Evolutionary conservation across 306 rosid species (phyloP), one percentile per base, ranked within the genome.

Genomic region (Heteromeles arbutifolia): DNA sequence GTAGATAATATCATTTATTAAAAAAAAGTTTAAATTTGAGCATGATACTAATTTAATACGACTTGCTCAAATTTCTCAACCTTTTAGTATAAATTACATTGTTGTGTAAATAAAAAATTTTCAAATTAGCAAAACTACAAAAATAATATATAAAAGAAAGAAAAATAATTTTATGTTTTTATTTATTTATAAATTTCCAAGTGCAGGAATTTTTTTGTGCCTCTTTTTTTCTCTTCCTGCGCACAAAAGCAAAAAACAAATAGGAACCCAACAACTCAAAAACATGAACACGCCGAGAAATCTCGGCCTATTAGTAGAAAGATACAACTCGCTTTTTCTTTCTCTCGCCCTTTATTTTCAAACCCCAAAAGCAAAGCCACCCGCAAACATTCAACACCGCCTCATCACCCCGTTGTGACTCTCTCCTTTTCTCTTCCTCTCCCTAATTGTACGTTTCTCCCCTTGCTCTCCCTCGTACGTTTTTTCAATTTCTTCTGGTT

Each of bases 271-370:
- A 22, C 19, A 3, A 8, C 28, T 65, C 69, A 59, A 32, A 29
- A 58, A 77, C 76, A 86, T 76, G 84, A 79, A 74, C 58, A 8
- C 21, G 65, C 78, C 24, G 85, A 81, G 80, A 83, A 83, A 69
- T 75, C 68, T 70, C 62, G 75, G 83, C 78, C 83, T 82, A 79
- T 69, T 82, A 81, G 70, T 41, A 9, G 44, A 8, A 39, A 66
- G 12, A 32, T 15, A 61, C 58, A 18, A 84, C 75, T 57, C 65
- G 34, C 57, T 10, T 28, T 76, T 63, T 75, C 8, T n/a, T 59
- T 58, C 45, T 32, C 45, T 52, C 70, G 24, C 34, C 25, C 45
- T 14, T 22, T 18, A 14, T 15, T 39, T 41, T 13, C 67, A 44
- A 74, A 74, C 37, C 44, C 54, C 68, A 17, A 56, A 53, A 32